phyloP scores from a whole-genome alignment of 2,329 filamentous ascomycete species.

The Sporothrix brasiliensis region DNA sequence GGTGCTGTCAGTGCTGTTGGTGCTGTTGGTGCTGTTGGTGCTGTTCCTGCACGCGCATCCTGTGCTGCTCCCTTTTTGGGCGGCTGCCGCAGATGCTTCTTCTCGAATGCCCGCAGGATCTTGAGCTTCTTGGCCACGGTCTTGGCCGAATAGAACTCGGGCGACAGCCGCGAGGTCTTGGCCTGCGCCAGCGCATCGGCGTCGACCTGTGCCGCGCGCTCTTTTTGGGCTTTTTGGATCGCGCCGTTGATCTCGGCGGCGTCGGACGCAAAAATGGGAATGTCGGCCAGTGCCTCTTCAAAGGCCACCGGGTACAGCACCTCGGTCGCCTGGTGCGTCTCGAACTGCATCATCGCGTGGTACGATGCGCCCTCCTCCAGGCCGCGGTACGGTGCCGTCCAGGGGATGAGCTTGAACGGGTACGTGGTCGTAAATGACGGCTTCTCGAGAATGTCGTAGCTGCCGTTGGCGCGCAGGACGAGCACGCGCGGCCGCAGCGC shows the following conservation, averaged over 20 bases:
- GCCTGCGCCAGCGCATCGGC: slow-evolving; percentile 45
- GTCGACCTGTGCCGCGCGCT: slow-evolving; percentile 40
- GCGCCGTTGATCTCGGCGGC: slow-evolving; percentile 49
- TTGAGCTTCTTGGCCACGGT: slow-evolving; percentile 55
- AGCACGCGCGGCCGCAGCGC: slow-evolving; percentile 61
- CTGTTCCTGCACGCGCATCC: not conserved
- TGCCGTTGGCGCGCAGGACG: slow-evolving; percentile 62
- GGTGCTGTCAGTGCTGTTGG: slow-evolving; percentile 21
- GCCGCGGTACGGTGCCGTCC: slow-evolving; percentile 62
- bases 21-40: not conserved
- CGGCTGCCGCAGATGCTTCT: slow-evolving; percentile 34
- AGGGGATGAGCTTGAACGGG: slow-evolving; percentile 63
- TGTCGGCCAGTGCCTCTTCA: slow-evolving; percentile 56
- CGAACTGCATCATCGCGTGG: slow-evolving; percentile 61
- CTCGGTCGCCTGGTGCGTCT: slow-evolving; percentile 55
- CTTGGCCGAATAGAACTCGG: slow-evolving; percentile 48
- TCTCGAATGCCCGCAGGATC: slow-evolving; percentile 48
- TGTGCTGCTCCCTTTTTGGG: slow-evolving; percentile 13
- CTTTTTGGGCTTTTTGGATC: slow-evolving; percentile 48
- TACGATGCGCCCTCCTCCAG: slow-evolving; percentile 58
- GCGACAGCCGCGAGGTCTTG: slow-evolving; percentile 44
- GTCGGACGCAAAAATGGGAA: slow-evolving; percentile 61
- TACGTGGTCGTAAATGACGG: slow-evolving; percentile 62
- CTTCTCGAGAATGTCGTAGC: slow-evolving; percentile 64
- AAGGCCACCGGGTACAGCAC: slow-evolving; percentile 59